Percentiles rank a stretch among this genome's conserved stretches.
Evolutionary conservation across 179 eudicot genomes (phyloP).

Genomic region (Heliamphora pulchella): DNA sequence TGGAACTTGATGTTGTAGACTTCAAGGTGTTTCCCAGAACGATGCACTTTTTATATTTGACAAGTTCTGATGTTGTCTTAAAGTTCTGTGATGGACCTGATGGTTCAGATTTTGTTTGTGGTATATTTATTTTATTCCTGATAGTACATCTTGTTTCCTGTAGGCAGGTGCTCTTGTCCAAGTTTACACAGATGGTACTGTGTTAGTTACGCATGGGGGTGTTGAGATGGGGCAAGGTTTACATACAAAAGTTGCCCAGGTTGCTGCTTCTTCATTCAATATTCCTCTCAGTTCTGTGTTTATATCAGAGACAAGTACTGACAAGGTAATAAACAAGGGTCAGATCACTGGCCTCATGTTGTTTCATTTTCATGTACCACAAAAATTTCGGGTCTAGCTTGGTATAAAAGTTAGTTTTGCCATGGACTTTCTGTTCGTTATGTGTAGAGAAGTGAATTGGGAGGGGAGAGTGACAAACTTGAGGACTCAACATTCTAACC

Average conservation of each 20-base stretch:
- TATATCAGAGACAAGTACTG: conserved; percentile 98
- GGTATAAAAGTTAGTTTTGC: neutral
- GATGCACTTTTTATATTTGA: neutral
- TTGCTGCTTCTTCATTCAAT: conserved; percentile 89
- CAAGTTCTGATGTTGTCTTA: too few relatives aligned
- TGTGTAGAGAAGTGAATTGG: neutral
- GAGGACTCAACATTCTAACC: neutral
- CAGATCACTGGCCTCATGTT: neutral
- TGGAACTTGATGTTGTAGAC: neutral
- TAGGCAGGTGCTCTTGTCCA: conserved; percentile 99
- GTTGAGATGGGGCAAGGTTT: conserved; percentile 99
- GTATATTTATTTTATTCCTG: neutral
- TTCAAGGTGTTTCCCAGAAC: neutral
- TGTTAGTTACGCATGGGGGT: conserved; percentile 93
- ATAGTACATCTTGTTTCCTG: conserved; percentile 11
- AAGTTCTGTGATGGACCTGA: neutral
- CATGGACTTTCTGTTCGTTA: neutral
- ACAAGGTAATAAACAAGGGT: conserved; percentile 50
- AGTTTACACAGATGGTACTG: conserved; percentile 96
- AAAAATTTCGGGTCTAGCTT: neutral
- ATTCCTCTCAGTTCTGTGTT: conserved; percentile 86
- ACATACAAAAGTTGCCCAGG: conserved; percentile 95
- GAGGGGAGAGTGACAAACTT: neutral
- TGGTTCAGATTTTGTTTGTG: neutral
- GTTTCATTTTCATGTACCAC: neutral